phyloP scores from a whole-genome alignment of 2,329 filamentous ascomycete genomes.

The Tolypocladium guangdongense region DNA sequence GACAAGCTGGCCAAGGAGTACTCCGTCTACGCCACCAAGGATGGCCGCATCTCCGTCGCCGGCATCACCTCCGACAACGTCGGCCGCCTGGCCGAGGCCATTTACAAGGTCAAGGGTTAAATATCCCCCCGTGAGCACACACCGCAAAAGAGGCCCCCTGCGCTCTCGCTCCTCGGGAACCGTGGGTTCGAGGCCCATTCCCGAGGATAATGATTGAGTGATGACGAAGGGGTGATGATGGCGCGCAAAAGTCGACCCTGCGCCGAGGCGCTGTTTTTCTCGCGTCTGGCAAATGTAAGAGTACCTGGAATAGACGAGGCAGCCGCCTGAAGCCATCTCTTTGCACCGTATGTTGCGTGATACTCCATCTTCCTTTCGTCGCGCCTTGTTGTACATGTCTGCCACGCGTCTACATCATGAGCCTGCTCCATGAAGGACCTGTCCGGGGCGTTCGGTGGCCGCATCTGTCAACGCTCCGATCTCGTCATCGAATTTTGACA shows the following conservation, averaged over 20 bases:
- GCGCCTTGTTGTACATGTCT: background rate
- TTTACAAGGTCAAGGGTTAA: slow-evolving; percentile 72
- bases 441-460: no score
- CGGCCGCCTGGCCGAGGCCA: slow-evolving; percentile 68
- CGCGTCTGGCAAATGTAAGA: slow-evolving; percentile 4
- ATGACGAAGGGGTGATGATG: background rate
- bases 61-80: slow-evolving; percentile 75
- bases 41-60: slow-evolving; percentile 76
- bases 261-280: background rate
- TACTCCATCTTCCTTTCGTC: background rate
- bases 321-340: background rate
- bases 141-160: background rate
- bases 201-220: background rate
- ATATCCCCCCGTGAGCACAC: background rate
- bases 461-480: no score
- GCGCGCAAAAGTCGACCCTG: background rate
- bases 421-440: no score
- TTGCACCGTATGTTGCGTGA: background rate
- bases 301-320: slow-evolving; percentile 4
- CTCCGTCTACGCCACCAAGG: slow-evolving; percentile 95
- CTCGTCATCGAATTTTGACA: no score
- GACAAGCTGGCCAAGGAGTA: slow-evolving; percentile 83
- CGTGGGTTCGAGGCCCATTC: background rate
- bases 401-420: no score
- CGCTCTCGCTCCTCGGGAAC: background rate